Evolutionary conservation across 192 early-diverging fungal genomes (phyloP).

Genomic region (Backusella tuberculispora): DNA sequence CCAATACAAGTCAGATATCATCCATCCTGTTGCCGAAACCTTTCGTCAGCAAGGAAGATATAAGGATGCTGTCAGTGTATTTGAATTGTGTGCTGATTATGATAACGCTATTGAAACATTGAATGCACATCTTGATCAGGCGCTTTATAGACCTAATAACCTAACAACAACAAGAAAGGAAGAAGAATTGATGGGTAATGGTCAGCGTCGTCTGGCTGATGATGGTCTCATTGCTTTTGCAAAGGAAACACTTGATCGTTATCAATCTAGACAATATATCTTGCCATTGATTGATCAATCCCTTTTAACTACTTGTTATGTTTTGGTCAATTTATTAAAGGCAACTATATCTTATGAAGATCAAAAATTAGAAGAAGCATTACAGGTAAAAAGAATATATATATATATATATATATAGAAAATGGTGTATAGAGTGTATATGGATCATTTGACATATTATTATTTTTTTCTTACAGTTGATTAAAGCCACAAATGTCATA

Average conservation of each 20-base stretch:
- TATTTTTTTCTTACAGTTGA: neutral
- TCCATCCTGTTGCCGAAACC: slow-evolving; percentile 69
- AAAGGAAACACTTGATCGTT: neutral
- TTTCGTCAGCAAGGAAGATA: slow-evolving; percentile 71
- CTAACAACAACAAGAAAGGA: neutral
- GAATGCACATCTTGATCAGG: slow-evolving; percentile 33
- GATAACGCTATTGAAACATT: slow-evolving; percentile 25
- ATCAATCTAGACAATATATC: neutral
- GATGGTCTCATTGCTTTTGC: neutral
- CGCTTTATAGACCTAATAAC: slow-evolving; percentile 15
- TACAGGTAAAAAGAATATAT: slow-evolving; percentile 67
- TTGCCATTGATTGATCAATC: neutral
- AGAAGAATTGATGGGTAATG: neutral
- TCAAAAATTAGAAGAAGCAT: slow-evolving; percentile 62
- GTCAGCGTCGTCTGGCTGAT: neutral
- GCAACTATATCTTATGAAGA: slow-evolving; percentile 43
- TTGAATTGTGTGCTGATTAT: slow-evolving; percentile 50
- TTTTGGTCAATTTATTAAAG: slow-evolving; percentile 56
- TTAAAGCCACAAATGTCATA: slow-evolving; percentile 2
- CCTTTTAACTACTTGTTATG: neutral
- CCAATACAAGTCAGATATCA: slow-evolving; percentile 69
- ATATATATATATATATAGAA: neutral
- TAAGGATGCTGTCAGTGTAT: slow-evolving; percentile 77
- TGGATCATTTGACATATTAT: neutral
- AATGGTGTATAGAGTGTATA: neutral